Evolutionary conservation across 176 grass and related monocot species (phyloP).

Genomic region (Dactylis glomerata): DNA sequence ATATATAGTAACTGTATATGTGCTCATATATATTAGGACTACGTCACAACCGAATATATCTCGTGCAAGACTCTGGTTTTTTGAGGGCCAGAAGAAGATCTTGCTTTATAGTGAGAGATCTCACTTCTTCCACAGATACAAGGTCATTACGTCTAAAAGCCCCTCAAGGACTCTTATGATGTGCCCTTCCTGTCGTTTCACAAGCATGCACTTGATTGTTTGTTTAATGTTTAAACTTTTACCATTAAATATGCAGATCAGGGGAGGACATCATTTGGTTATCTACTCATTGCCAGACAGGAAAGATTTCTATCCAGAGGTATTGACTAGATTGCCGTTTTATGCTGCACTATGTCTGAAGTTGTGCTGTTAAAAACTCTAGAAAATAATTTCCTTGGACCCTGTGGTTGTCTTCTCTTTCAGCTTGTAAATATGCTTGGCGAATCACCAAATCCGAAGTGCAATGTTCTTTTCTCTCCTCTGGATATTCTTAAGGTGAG

Average conservation of each 20-base stretch:
- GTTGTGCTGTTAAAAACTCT: neutral
- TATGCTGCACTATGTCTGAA: neutral
- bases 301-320: constrained; percentile 93
- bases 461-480: constrained; percentile 75
- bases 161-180: neutral
- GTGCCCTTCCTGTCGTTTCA: neutral
- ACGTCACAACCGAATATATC: constrained; percentile 88
- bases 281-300: constrained; percentile 86
- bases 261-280: constrained; percentile 66
- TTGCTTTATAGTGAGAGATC: constrained; percentile 97
- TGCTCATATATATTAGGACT: constrained; percentile 43
- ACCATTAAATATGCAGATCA: constrained; percentile 59
- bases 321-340: constrained; percentile 22
- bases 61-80: constrained; percentile 90
- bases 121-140: constrained; percentile 98
- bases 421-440: constrained; percentile 93
- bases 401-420: constrained; percentile 20
- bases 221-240: neutral
- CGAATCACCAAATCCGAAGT: constrained; percentile 56
- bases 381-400: neutral
- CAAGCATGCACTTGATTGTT: neutral
- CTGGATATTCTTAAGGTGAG: constrained; percentile 81
- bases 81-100: constrained; percentile 83
- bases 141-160: constrained; percentile 40
- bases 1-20: constrained; percentile 27